Base-by-base conservation (phyloP, 2,329 filamentous ascomycete genomes). In the Pseudogymnoascus sp. region DNA sequence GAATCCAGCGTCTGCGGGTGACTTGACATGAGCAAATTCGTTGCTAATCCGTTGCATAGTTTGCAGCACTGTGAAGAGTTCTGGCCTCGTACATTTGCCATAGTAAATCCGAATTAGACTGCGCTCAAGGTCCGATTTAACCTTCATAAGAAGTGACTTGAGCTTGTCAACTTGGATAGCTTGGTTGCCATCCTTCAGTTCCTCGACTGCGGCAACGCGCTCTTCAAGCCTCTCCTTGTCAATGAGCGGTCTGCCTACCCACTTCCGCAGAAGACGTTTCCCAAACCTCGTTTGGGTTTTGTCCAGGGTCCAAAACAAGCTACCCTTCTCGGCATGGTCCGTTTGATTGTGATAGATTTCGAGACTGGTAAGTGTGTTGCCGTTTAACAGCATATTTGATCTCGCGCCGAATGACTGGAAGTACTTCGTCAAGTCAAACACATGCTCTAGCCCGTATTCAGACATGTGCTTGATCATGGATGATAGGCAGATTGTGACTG, bases 321-420 rank as follows among this genome's bases (percentile, higher is more conserved):
- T 97, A 2, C 94, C 94, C 68, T 88, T 92, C 63, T 88, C 84
- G 0, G 84, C 83, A 68, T 92, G 84, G 70, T 97, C 92, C 0
- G 93, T 97, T 68, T 92, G 86, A 67, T 99, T 99, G 64, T 92
- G 89, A 71, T 97, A 99, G 1, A 99, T 91, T 72, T 99, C 94
- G 10, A 99, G 81, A 69, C 91, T 96, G 58, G 91, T 93, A 37
- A 99, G 77, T 0, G 93, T 97, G 61, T 96, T 99, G 47, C 93
- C 94, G 71, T 95, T 97, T 63, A 99, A 79, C 3, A 97, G 79
- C 94, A 99, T 97, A 71, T 97, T 92, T 11, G 93, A 92, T 37
- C 92, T 82, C 6, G 92, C 90, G 68, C 90, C 96, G 75, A 99
- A 99, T 1, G 92, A 91, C 68, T 96, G 88, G 70, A 99, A 99